phyloP scores from a whole-genome alignment of 106 monocot genomes.

The Dioscorea alata region DNA sequence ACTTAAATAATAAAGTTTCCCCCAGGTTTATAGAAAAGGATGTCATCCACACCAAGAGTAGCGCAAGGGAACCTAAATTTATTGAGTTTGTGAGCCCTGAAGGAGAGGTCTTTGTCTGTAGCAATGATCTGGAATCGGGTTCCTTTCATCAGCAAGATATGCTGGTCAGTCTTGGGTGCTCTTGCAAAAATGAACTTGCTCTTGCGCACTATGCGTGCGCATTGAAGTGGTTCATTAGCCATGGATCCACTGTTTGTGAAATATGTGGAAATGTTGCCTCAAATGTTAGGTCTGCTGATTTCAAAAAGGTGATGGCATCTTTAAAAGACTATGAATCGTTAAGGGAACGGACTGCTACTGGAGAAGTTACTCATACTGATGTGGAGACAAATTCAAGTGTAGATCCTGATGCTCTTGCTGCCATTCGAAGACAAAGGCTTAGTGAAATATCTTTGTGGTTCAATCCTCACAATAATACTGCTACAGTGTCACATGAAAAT shows the following conservation, averaged over 20 bases:
- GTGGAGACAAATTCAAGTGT: slow-evolving; percentile 32
- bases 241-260: slow-evolving; percentile 87
- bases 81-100: slow-evolving; percentile 82
- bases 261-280: slow-evolving; percentile 78
- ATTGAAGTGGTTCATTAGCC: slow-evolving; percentile 94
- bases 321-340: slow-evolving; percentile 76
- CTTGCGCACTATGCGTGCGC: slow-evolving; percentile 96
- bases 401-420: slow-evolving; percentile 87
- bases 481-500: slow-evolving; percentile 34
- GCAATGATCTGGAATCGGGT: slow-evolving; percentile 66
- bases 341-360: slow-evolving; percentile 53
- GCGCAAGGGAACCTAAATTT: slow-evolving; percentile 15
- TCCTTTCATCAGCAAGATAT: slow-evolving; percentile 42
- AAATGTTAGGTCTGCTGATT: slow-evolving; percentile 58
- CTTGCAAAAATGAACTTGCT: slow-evolving; percentile 93
- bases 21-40: slow-evolving; percentile 9
- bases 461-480: slow-evolving; percentile 48
- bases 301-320: slow-evolving; percentile 65
- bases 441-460: slow-evolving; percentile 91
- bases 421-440: slow-evolving; percentile 82
- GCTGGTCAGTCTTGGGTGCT: slow-evolving; percentile 76
- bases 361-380: slow-evolving; percentile 28
- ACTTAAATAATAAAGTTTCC: slow-evolving; percentile 14
- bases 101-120: slow-evolving; percentile 82
- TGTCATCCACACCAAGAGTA: slow-evolving; percentile 8